Conservation (phyloP, 1,284 basidiomycete species). For the Phenoliferia sp. region DNA sequence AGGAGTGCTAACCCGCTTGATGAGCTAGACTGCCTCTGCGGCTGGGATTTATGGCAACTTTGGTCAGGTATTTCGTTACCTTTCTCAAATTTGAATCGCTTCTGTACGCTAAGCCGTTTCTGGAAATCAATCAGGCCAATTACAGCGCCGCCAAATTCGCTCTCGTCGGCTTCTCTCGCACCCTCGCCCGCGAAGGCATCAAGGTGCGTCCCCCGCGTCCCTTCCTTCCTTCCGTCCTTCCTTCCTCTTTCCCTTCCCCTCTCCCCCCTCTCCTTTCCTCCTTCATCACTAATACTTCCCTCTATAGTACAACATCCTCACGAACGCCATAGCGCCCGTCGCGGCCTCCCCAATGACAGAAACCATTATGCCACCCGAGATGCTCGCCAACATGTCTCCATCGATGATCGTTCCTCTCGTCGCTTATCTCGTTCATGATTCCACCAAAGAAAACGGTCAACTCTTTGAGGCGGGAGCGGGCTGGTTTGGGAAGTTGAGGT, state of each 20-base stretch:
- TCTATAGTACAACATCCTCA: conserved; percentile 76
- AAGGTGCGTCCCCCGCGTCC: conserved; percentile 24
- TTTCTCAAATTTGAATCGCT: no score
- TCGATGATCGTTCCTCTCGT: conserved; percentile 93
- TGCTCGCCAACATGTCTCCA: conserved; percentile 88
- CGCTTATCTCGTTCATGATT: conserved; percentile 49
- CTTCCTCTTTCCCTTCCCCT: background rate
- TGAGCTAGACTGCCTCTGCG: conserved; percentile 78
- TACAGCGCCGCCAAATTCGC: conserved; percentile 63
- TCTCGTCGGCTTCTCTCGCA: conserved; percentile 85
- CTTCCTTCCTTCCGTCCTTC: background rate
- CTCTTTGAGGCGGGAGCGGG: conserved; percentile 94
- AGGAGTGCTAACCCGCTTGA: no score
- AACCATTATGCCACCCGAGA: conserved; percentile 79
- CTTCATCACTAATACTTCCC: background rate
- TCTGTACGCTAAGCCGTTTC: no score
- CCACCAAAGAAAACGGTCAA: conserved; percentile 67
- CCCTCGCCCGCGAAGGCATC: conserved; percentile 59
- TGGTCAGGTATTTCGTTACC: no score
- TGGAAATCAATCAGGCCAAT: no score
- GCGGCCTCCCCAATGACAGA: conserved; percentile 45
- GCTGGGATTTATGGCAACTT: conserved; percentile 87
- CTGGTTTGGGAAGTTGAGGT: conserved; percentile 85
- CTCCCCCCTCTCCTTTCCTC: background rate
- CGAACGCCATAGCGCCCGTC: conserved; percentile 84